A percentile compares a stretch with the other conserved stretches of the same genome.
Conservation (phyloP, 495 filamentous ascomycete genomes). For the Aspergillus cavernicola region DNA sequence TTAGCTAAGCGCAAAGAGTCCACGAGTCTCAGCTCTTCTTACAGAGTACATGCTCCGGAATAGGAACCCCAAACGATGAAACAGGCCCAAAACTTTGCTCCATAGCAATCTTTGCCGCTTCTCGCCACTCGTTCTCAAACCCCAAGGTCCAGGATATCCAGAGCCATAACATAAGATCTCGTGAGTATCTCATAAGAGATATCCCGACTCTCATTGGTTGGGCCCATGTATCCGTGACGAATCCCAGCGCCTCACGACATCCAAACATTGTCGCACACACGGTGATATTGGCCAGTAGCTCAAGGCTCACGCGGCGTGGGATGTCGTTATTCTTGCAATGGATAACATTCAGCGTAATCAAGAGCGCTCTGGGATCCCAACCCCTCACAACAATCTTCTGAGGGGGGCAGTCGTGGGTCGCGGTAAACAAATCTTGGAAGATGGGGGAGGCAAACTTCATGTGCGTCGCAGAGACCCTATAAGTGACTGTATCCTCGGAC, state of each 20-base stretch:
- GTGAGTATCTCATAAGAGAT: background rate
- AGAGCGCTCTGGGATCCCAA: slow-evolving; percentile 40
- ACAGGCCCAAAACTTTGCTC: background rate
- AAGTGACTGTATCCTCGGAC: no score
- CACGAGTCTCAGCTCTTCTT: background rate
- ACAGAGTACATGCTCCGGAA: background rate
- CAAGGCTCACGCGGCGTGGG: slow-evolving; percentile 35
- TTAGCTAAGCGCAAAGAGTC: background rate
- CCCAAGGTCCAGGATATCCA: background rate
- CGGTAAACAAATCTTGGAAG: slow-evolving; percentile 33
- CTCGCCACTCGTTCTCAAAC: background rate
- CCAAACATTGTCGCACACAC: slow-evolving; percentile 50
- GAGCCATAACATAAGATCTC: background rate
- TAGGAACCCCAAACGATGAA: background rate
- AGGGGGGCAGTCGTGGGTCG: slow-evolving; percentile 8
- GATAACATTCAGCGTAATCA: slow-evolving; percentile 47
- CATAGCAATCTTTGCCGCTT: background rate
- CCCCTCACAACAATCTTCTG: slow-evolving; percentile 33
- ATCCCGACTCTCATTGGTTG: background rate
- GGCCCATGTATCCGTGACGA: slow-evolving; percentile 46
- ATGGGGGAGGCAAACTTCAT: slow-evolving; percentile 44
- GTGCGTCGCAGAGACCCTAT: slow-evolving; percentile 42
- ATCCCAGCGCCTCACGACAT: slow-evolving; percentile 38
- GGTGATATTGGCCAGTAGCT: slow-evolving; percentile 47
- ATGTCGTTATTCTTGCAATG: slow-evolving; percentile 43